Evolutionary conservation across 2,329 filamentous ascomycete genomes (phyloP), one percentile per base, ranked within the genome.

Genomic region (Geosmithia morbida): DNA sequence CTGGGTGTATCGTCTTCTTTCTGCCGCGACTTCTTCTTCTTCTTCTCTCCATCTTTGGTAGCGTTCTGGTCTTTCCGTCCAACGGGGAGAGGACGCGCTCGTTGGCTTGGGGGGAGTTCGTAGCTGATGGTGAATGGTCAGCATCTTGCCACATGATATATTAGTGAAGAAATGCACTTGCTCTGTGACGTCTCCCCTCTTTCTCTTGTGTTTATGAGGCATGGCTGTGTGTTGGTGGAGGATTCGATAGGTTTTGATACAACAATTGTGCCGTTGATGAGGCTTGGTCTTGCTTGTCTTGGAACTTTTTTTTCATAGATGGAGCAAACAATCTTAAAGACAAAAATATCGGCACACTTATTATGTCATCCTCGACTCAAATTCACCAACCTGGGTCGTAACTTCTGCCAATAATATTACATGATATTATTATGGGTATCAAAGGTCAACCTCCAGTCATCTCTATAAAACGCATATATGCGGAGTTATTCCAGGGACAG

Each of bases 161-260:
- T 22, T 20, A 11, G 13, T 6, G 4, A 22, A 18, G 26, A 16
- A 3, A 22, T 47, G 43, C 26, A 59, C 69, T 53, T 61, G 81
- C 80, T 69, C 68, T 16, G 68, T 68, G 45, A 69, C 67, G 50
- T 81, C 74, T 11, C 68, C 71, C 48, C 77, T 76, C 53, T 66
- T 66, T 50, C 85, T 75, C 52, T 83, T 90, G 62, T 94, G 87
- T 66, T 94, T 94, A 68, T 90, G 86, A 62, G 87, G 87, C 87
- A 94, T 94, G 33, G 49, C 66, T 52, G 29, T 17, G 13, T 20
- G 41, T 8, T 43, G 13, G 14, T 43, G 19, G 22, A 26, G 22
- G 22, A 4, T 37, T 11, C 14, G n/a, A n/a, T 13, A 11, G 33
- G 33, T 37, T n/a, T n/a, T 11, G 22, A 26, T 8, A 26, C 33